Evolutionary conservation across 192 early-diverging fungal genomes (phyloP).

Genomic region (Rhizophagus clarus): DNA sequence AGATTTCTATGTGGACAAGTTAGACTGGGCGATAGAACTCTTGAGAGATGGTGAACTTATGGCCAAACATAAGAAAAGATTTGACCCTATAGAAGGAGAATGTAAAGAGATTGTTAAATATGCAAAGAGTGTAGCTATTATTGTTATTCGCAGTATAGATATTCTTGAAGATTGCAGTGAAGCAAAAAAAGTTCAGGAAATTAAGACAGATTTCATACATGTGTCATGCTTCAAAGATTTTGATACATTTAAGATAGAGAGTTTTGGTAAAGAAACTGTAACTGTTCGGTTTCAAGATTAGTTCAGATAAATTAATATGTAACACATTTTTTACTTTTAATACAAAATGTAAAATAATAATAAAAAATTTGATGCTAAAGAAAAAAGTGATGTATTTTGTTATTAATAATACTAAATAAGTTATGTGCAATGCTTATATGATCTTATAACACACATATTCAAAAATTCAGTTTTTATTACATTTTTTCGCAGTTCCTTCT

Average conservation of each 20-base stretch:
- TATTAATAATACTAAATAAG: no score
- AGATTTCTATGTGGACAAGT: constrained; percentile 37
- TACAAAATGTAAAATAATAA: no score
- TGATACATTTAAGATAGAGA: no score
- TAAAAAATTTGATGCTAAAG: no score
- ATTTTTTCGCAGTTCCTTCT: no score
- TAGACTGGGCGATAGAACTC: constrained; percentile 40
- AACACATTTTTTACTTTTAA: no score
- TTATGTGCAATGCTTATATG: no score
- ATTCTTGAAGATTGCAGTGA: constrained; percentile 27
- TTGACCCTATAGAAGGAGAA: not conserved
- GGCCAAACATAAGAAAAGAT: constrained; percentile 22
- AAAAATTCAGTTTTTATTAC: no score
- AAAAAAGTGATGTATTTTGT: no score
- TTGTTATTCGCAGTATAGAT: constrained; percentile 26
- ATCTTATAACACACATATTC: no score
- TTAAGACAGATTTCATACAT: constrained; percentile 18
- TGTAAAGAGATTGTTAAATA: constrained; percentile 22
- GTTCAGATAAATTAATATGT: not conserved
- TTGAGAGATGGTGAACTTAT: constrained; percentile 36
- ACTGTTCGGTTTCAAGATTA: constrained; percentile 3
- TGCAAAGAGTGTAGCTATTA: constrained; percentile 24
- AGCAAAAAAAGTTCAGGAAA: constrained; percentile 19
- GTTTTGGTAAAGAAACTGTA: constrained; percentile 18
- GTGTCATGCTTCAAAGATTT: constrained; percentile 16